A percentile compares a stretch with the other conserved stretches of the same genome.
Evolutionary conservation across 108 stramenopile species (phyloP).

Genomic region (Mediolabrus comicus): DNA sequence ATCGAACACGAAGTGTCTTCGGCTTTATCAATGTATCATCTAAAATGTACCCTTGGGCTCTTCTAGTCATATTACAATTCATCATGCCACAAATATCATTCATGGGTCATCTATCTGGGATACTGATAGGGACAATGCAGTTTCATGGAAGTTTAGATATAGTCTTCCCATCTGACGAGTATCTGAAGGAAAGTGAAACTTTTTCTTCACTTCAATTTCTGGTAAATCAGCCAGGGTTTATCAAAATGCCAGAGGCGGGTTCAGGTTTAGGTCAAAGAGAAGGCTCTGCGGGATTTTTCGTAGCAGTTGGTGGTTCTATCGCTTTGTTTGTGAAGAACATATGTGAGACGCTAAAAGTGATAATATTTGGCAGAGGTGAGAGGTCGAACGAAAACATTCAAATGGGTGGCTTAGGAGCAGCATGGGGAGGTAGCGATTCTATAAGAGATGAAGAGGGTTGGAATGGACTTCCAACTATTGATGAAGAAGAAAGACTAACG

Average conservation of each 20-base stretch:
- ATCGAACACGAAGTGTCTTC: slow-evolving; percentile 62
- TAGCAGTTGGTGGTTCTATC: neutral
- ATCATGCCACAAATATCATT: slow-evolving; percentile 81
- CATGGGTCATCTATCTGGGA: slow-evolving; percentile 76
- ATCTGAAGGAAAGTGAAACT: slow-evolving; percentile 39
- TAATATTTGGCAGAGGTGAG: slow-evolving; percentile 53
- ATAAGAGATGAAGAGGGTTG: slow-evolving; percentile 52
- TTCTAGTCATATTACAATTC: slow-evolving; percentile 69
- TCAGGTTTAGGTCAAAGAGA: slow-evolving; percentile 17
- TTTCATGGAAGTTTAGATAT: slow-evolving; percentile 48
- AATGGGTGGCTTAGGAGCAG: slow-evolving; percentile 22
- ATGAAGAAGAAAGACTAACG: slow-evolving; percentile 5
- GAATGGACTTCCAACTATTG: slow-evolving; percentile 50
- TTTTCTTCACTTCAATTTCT: slow-evolving; percentile 8
- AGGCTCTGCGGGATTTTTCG: neutral
- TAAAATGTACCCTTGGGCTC: slow-evolving; percentile 75
- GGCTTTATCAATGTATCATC: slow-evolving; percentile 70
- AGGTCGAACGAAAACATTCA: slow-evolving; percentile 43
- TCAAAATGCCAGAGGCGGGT: slow-evolving; percentile 17
- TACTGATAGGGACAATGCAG: slow-evolving; percentile 67
- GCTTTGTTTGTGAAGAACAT: slow-evolving; percentile 33
- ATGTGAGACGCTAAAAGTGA: slow-evolving; percentile 48
- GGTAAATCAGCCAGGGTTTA: slow-evolving; percentile 17
- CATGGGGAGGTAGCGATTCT: slow-evolving; percentile 33
- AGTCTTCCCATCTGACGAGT: slow-evolving; percentile 39